phyloP scores from a whole-genome alignment of 2,329 filamentous ascomycete genomes.

The Pestalotiopsis sp. region DNA sequence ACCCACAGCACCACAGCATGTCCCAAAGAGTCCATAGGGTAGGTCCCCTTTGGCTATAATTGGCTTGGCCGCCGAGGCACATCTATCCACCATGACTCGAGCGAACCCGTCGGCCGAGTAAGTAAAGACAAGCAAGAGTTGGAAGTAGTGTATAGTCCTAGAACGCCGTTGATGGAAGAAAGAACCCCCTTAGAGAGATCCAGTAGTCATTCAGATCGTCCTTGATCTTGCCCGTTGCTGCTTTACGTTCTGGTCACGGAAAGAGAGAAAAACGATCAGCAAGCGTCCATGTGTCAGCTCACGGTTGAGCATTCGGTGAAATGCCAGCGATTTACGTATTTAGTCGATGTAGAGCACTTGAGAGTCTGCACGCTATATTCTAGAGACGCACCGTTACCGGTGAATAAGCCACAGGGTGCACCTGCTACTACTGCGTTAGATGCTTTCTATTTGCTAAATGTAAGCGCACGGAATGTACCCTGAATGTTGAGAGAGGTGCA shows the following conservation, averaged over 20 bases:
- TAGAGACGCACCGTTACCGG: not conserved
- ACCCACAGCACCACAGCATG: not conserved
- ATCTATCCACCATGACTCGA: conserved; percentile 7
- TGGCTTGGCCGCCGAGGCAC: not conserved
- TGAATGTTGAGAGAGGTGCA: not conserved
- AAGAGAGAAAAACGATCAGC: not conserved
- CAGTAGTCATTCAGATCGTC: too few species aligned
- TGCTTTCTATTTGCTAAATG: not conserved
- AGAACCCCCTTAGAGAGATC: not conserved
- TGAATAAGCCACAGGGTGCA: not conserved
- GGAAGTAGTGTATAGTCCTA: not conserved
- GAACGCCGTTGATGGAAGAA: too few species aligned
- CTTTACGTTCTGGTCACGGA: too few species aligned
- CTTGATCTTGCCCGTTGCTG: too few species aligned
- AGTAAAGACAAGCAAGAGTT: not conserved
- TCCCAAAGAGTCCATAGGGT: not conserved
- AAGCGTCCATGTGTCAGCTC: not conserved
- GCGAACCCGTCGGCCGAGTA: not conserved
- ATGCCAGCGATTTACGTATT: not conserved
- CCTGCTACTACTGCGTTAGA: not conserved
- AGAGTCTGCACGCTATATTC: not conserved
- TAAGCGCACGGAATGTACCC: not conserved
- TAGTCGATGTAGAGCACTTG: not conserved
- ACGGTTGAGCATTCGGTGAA: not conserved
- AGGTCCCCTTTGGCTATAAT: not conserved